Evolutionary conservation across 116 monocot genomes (phyloP), one percentile per base, ranked within the genome.

Genomic region (Posidonia oceanica): DNA sequence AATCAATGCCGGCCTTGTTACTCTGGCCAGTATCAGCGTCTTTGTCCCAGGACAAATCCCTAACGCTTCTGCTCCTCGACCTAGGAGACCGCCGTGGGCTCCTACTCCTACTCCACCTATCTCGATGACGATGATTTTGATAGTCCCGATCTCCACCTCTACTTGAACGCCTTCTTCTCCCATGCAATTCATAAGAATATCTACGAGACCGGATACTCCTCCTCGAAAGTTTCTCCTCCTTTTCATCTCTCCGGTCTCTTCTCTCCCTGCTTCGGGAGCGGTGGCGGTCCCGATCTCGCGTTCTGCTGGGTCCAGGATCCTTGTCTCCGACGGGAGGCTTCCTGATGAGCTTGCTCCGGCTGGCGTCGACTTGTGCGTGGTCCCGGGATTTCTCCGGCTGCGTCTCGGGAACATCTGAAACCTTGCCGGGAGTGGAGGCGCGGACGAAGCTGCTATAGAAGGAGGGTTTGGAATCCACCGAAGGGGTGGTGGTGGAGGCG

Each of bases 391-490:
- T 15, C 4, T 53, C 58, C 48, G 72, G 10, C 44, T 7, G 48
- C 16, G 23, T 6, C 22, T 51, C 42, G 21, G n/a, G 76, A 71
- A 41, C 22, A 37, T 70, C 63, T 14, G 65, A 18, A 58, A 64
- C 40, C 14, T 61, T 69, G 14, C 56, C 38, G 63, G 84, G 69
- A 66, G 68, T 71, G 17, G 86, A 84, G 60, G 90, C 90, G 69
- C 87, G 84, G 73, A 89, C 75, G 77, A 94, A 90, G 75, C 63
- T 81, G 76, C 80, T 79, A 75, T 84, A 73, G 63, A 78, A 74
- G 48, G 83, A 80, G 29, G 83, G 69, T 14, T 77, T 74, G 67
- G 87, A n/a, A 37, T 16, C 61, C 87, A 73, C 84, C 83, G 72
- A 88, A 70, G 77, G 86, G 69, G 52, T 71, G 76, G 36, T 74